Percentiles rank a stretch among this genome's conserved stretches.
These are phyloP conservation scores for Grosmannia huntii DNA, from an alignment of 2,329 filamentous ascomycete species.

Conservation along the genomic window DNA sequence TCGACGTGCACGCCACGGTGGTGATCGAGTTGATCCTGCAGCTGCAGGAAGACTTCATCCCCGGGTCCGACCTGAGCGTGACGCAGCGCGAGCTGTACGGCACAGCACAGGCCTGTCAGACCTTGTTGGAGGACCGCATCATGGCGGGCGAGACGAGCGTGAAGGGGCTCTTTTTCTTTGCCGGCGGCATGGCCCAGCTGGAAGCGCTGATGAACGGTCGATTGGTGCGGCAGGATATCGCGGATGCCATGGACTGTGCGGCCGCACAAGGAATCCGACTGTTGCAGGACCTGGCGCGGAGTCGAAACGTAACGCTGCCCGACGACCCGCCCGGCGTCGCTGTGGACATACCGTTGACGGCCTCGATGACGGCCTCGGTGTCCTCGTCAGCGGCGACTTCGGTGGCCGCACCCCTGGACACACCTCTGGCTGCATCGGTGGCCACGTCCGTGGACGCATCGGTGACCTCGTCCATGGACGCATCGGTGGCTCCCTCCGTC, in stretches of 20 bases:
- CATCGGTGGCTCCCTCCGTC: too few relatives aligned
- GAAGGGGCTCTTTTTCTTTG: slow-evolving; percentile 11
- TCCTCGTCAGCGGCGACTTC: too few relatives aligned
- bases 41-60: slow-evolving; percentile 11
- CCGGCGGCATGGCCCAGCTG: slow-evolving; percentile 9
- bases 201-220: slow-evolving; percentile 8
- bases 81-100: slow-evolving; percentile 12
- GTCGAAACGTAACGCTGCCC: background rate
- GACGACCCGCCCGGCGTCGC: background rate
- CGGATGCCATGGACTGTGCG: background rate
- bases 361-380: too few relatives aligned
- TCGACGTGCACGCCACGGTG: slow-evolving; percentile 9
- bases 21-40: slow-evolving; percentile 11
- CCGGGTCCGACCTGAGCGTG: slow-evolving; percentile 8
- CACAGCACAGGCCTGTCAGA: background rate
- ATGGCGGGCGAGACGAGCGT: slow-evolving; percentile 13
- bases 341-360: too few relatives aligned
- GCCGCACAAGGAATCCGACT: background rate
- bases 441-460: too few relatives aligned
- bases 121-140: slow-evolving; percentile 7
- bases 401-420: too few relatives aligned
- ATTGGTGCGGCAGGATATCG: slow-evolving; percentile 2
- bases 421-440: too few relatives aligned
- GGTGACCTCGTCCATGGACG: too few relatives aligned
- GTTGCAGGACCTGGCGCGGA: background rate